Base-by-base conservation (phyloP, 495 filamentous ascomycete species). In the Immersiella caudata region DNA sequence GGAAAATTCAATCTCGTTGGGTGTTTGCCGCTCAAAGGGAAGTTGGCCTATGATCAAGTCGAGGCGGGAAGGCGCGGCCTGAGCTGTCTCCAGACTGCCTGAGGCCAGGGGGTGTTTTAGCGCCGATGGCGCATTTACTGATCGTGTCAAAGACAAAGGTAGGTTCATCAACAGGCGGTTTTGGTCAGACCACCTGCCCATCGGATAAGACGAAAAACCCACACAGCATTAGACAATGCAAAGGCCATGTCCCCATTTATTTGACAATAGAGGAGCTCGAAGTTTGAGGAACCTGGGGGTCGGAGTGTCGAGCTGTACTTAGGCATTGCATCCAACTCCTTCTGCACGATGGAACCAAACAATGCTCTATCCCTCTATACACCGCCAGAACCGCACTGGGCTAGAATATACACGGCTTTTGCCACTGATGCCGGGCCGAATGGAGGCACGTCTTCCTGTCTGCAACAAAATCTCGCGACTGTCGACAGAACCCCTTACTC, bases 361-460 rank as follows among this genome's bases (percentile, higher is more conserved):
- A 24, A 67, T 71, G 62, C 33, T 74, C 67, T 70, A 68, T 74
- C 70, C 60, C 50, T 73, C 68, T 72, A 76, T 66, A 69, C 33
- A 62, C 18, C 6, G 35, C 60, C 33, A 62, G 36, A 35, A 65
- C 70, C 21, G 56, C 66, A 36, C 60, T 59, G 64, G 20, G 57
- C 61, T 65, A 67, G 50, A 74, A 70, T 73, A 58, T 74, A 73
- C 71, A 73, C 67, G 60, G 68, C 21, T 26, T 60, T 60, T 52
- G 51, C 33, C 33, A 24, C 40, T 36, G 33, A 50, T 18, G 18
- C 60, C 8, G 35, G 2, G 26, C 29, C 11, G 56, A 16, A 16
- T 6, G 16, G 26, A 59, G 26, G 56, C 11, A 26, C 9, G 56
- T 59, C 26, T 35, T 27, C n/a, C 26, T 59, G 24, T 59, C 22